Evolutionary conservation across 768 basidiomycete genomes (phyloP).

Genomic region (Hericium erinaceus): DNA sequence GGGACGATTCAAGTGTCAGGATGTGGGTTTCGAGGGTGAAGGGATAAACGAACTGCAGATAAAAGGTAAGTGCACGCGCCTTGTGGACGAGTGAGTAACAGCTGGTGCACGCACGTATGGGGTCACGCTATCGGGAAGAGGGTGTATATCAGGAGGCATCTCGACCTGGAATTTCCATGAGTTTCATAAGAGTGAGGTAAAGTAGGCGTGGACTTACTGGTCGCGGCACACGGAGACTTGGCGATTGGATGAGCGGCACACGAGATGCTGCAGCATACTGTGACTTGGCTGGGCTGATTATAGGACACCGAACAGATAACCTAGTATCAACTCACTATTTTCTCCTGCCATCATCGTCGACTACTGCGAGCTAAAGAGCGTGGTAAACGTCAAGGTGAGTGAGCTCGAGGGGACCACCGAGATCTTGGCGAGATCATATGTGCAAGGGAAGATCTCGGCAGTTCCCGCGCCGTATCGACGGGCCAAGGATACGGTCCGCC

Average conservation of each 20-base stretch:
- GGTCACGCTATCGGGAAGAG: constrained; percentile 82
- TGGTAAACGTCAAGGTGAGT: background rate
- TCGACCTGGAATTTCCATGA: constrained; percentile 45
- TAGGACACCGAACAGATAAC: background rate
- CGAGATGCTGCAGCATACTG: constrained; percentile 71
- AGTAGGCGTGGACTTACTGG: constrained; percentile 38
- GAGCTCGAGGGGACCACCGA: background rate
- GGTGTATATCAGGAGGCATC: constrained; percentile 87
- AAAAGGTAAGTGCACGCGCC: background rate
- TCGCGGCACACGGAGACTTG: constrained; percentile 77
- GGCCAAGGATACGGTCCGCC: background rate
- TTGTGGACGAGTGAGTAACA: background rate
- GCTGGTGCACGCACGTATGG: constrained; percentile 57
- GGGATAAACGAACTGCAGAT: constrained; percentile 83
- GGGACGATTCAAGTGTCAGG: constrained; percentile 64
- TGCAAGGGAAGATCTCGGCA: background rate
- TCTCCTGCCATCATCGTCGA: no score
- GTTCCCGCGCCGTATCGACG: background rate
- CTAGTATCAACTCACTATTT: no score
- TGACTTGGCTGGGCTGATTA: constrained; percentile 28
- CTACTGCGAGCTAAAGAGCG: no score
- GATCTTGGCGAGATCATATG: no score
- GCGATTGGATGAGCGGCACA: constrained; percentile 88
- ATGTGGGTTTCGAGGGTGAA: constrained; percentile 89
- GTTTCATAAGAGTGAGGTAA: background rate